These are phyloP conservation scores for Gossypium davidsonii DNA, from an alignment of 441 rosid species.

Conservation along the genomic window DNA sequence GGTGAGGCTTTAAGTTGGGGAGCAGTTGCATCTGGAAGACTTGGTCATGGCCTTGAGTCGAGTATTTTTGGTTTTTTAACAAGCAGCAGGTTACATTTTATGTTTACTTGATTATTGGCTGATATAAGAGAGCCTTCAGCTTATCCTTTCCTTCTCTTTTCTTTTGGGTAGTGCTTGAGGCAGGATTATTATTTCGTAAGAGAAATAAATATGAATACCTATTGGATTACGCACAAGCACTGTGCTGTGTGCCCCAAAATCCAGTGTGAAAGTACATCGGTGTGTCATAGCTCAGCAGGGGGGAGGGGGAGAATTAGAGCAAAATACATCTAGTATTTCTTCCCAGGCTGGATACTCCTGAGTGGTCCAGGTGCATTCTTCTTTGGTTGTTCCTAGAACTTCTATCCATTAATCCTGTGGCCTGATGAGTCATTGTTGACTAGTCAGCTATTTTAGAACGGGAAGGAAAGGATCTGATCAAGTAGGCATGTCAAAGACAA, in stretches of 20 bases:
- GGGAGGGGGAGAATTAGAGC: not conserved
- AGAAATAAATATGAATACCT: not conserved
- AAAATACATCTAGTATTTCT: not conserved
- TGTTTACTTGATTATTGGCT: not conserved
- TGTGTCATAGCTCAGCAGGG: not conserved
- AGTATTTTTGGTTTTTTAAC: slow-evolving; percentile 56
- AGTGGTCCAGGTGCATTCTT: not conserved
- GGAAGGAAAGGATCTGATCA: not conserved
- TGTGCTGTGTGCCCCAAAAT: not conserved
- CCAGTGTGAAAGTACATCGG: not conserved
- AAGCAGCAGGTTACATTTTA: slow-evolving; percentile 54
- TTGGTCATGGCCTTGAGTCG: slow-evolving; percentile 82
- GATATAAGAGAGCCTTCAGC: slow-evolving; percentile 6
- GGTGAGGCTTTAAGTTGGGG: slow-evolving; percentile 95
- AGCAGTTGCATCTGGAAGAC: slow-evolving; percentile 72
- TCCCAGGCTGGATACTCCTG: not conserved
- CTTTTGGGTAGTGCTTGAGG: not conserved
- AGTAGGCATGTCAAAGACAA: not conserved
- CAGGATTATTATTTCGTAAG: not conserved
- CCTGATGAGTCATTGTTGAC: not conserved
- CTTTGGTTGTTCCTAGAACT: not conserved
- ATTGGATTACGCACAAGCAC: not conserved
- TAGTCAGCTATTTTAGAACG: not conserved
- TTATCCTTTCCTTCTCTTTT: not conserved
- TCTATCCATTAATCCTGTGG: not conserved